Conservation (phyloP, 176 grass and related monocot species). For the Avena sativa region DNA sequence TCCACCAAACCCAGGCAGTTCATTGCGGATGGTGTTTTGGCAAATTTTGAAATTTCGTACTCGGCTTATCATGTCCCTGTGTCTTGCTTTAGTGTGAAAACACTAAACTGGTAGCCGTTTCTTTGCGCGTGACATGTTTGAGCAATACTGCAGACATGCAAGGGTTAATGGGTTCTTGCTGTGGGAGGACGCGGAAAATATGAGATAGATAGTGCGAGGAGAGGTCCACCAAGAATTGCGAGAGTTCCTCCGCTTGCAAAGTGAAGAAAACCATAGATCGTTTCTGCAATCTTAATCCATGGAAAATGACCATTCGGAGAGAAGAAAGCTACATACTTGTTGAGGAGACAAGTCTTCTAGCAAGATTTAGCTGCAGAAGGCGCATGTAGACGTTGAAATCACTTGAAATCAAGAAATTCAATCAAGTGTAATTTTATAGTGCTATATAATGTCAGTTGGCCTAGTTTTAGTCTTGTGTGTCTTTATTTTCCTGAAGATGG, state of each 20-base stretch:
- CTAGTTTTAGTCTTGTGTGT: neutral
- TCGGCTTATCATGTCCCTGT: no score
- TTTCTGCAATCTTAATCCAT: neutral
- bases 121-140: conserved; percentile 72
- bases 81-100: neutral
- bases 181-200: conserved; percentile 70
- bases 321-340: neutral
- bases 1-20: no score
- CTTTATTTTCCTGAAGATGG: neutral
- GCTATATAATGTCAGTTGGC: neutral
- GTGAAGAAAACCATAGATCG: conserved; percentile 15
- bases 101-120: neutral
- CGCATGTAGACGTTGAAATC: neutral
- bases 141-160: conserved; percentile 76
- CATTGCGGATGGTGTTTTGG: no score
- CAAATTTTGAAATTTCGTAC: no score
- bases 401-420: neutral
- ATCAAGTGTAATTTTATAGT: no score
- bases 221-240: conserved; percentile 81
- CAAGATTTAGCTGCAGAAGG: neutral
- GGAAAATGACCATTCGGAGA: neutral
- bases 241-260: conserved; percentile 71
- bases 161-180: conserved; percentile 75
- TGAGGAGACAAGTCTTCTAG: neutral
- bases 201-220: conserved; percentile 68